Conservation (phyloP, 306 rosid species). For the Castanea sativa region DNA sequence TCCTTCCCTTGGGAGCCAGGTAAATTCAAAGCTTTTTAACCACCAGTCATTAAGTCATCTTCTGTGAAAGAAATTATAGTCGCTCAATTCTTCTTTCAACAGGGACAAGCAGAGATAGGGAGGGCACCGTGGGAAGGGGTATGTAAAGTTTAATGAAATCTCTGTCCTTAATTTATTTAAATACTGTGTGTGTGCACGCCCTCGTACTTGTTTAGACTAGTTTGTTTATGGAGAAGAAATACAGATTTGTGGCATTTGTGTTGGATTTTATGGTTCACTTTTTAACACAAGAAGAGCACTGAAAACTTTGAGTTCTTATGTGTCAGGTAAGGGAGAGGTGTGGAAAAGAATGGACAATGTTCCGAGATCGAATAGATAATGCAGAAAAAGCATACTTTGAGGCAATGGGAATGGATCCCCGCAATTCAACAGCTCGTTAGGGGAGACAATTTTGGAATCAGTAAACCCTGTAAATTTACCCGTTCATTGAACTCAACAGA, state of each 20-base stretch:
- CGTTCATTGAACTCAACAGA: not conserved
- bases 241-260: not conserved
- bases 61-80: constrained; percentile 4
- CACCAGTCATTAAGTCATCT: not conserved
- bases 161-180: not conserved
- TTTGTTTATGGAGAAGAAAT: not conserved
- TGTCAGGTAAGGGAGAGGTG: constrained; percentile 82
- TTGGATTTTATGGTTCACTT: not conserved
- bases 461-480: not conserved
- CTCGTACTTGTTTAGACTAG: not conserved
- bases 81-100: constrained; percentile 6
- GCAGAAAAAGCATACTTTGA: constrained; percentile 62
- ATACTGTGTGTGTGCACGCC: no score
- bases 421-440: constrained; percentile 37
- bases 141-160: constrained; percentile 13
- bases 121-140: constrained; percentile 90
- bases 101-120: constrained; percentile 63
- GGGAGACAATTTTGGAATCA: not conserved
- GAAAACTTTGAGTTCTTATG: not conserved
- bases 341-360: constrained; percentile 65
- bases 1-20: constrained; percentile 89
- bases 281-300: constrained; percentile 1
- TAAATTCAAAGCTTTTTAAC: constrained; percentile 20
- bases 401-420: constrained; percentile 23
- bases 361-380: constrained; percentile 56